Conservation (phyloP, 495 filamentous ascomycete genomes). For the Arthonia radiata region DNA sequence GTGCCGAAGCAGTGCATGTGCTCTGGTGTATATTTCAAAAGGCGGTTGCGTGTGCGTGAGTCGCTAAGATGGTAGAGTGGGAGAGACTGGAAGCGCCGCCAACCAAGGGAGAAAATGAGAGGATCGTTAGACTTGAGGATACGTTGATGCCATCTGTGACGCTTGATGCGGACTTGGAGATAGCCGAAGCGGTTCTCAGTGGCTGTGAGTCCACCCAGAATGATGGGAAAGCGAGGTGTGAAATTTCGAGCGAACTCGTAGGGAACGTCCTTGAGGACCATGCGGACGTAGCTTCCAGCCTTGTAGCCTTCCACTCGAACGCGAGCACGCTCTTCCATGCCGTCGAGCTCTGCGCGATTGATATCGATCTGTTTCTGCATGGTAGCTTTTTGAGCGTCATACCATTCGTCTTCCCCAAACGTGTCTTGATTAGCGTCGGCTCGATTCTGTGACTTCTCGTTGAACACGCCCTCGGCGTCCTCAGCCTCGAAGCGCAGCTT, state of each 20-base stretch:
- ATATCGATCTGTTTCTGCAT: conserved; percentile 85
- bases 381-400: conserved; percentile 82
- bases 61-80: conserved; percentile 90
- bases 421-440: conserved; percentile 39
- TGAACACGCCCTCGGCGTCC: conserved; percentile 76
- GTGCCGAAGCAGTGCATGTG: conserved; percentile 96
- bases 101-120: conserved; percentile 91
- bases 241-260: conserved; percentile 82
- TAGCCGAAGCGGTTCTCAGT: conserved; percentile 92
- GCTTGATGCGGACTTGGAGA: conserved; percentile 85
- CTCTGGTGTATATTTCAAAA: conserved; percentile 94
- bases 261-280: conserved; percentile 68
- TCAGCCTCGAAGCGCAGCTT: conserved; percentile 91
- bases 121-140: conserved; percentile 95
- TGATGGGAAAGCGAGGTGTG: conserved; percentile 58
- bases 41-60: conserved; percentile 73
- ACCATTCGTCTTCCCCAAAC: conserved; percentile 97
- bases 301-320: conserved; percentile 66
- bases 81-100: conserved; percentile 79
- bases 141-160: conserved; percentile 96
- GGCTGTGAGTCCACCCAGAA: conserved; percentile 69
- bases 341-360: conserved; percentile 77
- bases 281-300: conserved; percentile 82
- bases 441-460: conserved; percentile 44
- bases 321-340: conserved; percentile 55